Conservation (phyloP, 345 rosid genomes). For the Gossypioides kirkii region DNA sequence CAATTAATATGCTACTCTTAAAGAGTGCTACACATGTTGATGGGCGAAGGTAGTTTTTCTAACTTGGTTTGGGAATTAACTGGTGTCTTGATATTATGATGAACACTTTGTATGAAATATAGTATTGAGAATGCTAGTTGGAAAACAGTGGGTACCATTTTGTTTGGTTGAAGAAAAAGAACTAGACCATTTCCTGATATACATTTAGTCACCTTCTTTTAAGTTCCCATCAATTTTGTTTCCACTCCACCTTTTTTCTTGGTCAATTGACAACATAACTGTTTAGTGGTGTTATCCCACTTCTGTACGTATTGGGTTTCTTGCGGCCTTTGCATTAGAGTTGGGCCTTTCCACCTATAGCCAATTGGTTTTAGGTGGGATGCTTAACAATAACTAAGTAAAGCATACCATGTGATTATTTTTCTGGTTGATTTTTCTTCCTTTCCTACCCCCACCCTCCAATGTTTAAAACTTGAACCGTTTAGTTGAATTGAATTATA, state of each 20-base stretch:
- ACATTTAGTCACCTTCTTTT: background rate
- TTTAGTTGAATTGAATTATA: background rate
- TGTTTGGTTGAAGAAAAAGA: background rate
- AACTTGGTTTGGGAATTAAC: background rate
- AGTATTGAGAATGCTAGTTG: background rate
- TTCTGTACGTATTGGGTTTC: background rate
- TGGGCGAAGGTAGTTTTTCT: conserved; percentile 35
- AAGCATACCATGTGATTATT: background rate
- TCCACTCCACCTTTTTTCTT: background rate
- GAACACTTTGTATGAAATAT: background rate
- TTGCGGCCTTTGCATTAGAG: background rate
- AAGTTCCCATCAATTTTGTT: background rate
- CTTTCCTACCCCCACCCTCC: background rate
- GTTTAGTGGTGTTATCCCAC: background rate
- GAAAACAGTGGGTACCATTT: background rate
- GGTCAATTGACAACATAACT: background rate
- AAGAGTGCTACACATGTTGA: conserved; percentile 27
- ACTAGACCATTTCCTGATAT: background rate
- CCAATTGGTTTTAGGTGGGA: background rate
- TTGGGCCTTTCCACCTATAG: background rate
- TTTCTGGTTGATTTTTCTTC: background rate
- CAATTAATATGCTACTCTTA: conserved; percentile 32
- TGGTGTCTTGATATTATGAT: background rate
- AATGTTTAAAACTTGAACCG: background rate
- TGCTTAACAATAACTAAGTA: background rate